Base-by-base conservation (phyloP, 176 grass and related monocot species). In the Carex pumila region DNA sequence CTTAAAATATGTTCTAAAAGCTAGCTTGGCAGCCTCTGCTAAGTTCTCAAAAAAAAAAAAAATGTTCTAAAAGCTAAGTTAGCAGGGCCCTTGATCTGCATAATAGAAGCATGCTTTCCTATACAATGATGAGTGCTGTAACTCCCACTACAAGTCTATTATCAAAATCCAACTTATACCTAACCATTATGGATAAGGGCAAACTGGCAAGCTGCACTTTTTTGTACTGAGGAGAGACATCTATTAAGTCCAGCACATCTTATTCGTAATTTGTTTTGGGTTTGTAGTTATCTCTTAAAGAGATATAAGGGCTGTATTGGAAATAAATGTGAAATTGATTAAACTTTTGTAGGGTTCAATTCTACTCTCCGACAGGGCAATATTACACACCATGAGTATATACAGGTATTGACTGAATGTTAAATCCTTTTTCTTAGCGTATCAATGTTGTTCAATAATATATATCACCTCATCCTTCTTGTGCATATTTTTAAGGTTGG, bases 331-430 rank as follows among this genome's bases (percentile, higher is more conserved):
- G 25, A 34, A 53, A 12, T 81, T 70, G 83, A 87, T 13, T 83
- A 65, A 69, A 79, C 81, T 81, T 88, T 65, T 89, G 73, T 88
- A 98, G 95, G 95, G 82, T 98, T 98, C 86, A 98, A 98, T 94
- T 98, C 95, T 11, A 98, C 95, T 81, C 86, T 98, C 45, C 91
- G 95, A 34, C 95, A 98, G 65, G 95, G 95, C 6, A 98, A 94
- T 63, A 91, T 98, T 86, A 98, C 95, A 52, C 95, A 98, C 70
- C 95, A 98, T 90, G 95, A 98, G 91, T 98, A 98, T 89, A 93
- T 98, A 32, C 95, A 98, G 95, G 95, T 98, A 87, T 31, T 62
- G 10, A 32, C 3, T 61, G 0, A 65, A 41, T 67, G 34, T 61
- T 65, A 12, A 32, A 61, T 6, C 68, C 58, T 85, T 53, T 60